Base-by-base conservation (phyloP, 768 basidiomycete species). In the Obba rivulosa region DNA sequence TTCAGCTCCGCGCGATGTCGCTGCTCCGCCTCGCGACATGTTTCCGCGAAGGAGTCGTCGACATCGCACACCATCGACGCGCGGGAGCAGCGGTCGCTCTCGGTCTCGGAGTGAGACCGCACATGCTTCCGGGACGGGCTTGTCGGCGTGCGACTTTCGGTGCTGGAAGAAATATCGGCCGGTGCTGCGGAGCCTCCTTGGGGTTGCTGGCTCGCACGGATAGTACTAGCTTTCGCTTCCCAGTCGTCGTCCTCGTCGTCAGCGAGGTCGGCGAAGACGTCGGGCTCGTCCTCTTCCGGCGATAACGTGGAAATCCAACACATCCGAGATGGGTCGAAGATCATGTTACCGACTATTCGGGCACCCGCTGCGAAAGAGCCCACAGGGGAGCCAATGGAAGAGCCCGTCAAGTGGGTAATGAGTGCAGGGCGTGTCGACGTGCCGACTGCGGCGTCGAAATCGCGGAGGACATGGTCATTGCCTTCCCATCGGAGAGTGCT, bases 301-400 rank as follows among this genome's bases (percentile, higher is more conserved):
- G 84, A 76, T 35, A 91, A 66, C 50, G 83, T 83, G 48, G 90
- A 89, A 67, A 98, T 79, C 92, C 92, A 97, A 62, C 92, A 90
- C 93, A 97, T 97, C 21, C 83, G 82, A 37, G 79, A 61, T 1
- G 96, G 94, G 69, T 99, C 94, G 61, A 99, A 98, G 34, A 92
- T 81, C 95, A 99, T 99, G 73, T 93, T 92, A 39, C 96, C 96
- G 17, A 97, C 95, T 65, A 92, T 83, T 49, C 91, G 81, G 34
- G 91, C 85, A 43, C 88, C 87, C 46, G 82, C 76, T 25, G 83
- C 75, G 59, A 87, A 81, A 23, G 85, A 80, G 39, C 83, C 79
- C 23, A 83, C 78, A 28, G 87, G 88, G 13, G 87, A 89, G 35
- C 86, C 85, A 20, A 89, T 76, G 1, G 86, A 87, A n/a, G 89